Base-by-base conservation (phyloP, 768 basidiomycete species). In the Suillus ampliporus region DNA sequence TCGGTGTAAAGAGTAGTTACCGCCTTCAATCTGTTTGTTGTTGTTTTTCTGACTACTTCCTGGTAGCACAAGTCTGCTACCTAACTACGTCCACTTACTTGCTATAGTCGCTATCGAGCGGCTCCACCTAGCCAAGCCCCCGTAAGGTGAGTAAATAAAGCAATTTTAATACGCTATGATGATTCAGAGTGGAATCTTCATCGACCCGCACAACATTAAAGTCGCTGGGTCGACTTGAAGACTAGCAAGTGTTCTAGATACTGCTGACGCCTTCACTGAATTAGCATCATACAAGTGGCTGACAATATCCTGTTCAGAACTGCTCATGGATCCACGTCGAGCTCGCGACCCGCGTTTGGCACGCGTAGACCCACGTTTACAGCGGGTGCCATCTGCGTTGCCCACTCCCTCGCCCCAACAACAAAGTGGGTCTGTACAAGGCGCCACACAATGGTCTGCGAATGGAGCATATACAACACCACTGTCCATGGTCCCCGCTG, bases 171-270 rank as follows among this genome's bases (percentile, higher is more conserved):
- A 40, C 40, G 23, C 68, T 37, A 74, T 75, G 92, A 94, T 94
- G 91, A 94, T 86, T 90, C 89, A 91, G 92, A 94, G 92, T 94
- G 92, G 92, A 92, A 88, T 80, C 92, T 89, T 78, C 75, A 90
- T 85, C 80, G 83, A 93, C 86, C 90, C 82, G 77, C 76, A 67
- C 74, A 69, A 17, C 3, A 34, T 59, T 48, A 59, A 64, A 64
- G 64, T 67, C 65, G 80, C 74, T 77, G 89, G 90, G 88, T 90
- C 79, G 84, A 84, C 65, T 72, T 84, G 91, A 82, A 84, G 92
- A 94, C 91, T 78, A 72, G 64, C 70, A 80, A 80, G 86, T 84
- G 91, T 92, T 92, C 91, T 83, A 88, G 92, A 94, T 95, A 95
- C 92, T 95, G 86, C 92, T 95, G 92, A 94, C 77, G 78, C 80